These are phyloP conservation scores for Phytophthora vignae DNA, from an alignment of 352 stramenopile genomes.

Conservation along the genomic window DNA sequence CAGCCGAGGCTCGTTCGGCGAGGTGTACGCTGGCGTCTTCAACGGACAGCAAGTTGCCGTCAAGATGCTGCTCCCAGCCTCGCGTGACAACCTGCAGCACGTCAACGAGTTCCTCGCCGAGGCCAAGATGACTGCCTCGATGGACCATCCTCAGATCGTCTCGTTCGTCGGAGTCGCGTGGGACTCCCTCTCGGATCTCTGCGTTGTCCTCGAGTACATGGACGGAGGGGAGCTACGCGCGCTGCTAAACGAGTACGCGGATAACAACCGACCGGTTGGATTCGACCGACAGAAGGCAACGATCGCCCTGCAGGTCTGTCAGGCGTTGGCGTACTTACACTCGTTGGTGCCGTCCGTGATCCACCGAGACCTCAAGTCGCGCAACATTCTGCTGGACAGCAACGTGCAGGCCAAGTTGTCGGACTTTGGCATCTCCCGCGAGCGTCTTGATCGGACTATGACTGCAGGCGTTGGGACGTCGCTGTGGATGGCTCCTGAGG, in stretches of 20 bases:
- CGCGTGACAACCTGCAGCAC: slow-evolving; percentile 31
- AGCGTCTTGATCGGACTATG: slow-evolving; percentile 41
- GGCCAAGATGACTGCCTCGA: slow-evolving; percentile 40
- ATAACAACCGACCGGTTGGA: slow-evolving; percentile 21
- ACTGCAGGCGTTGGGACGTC: slow-evolving; percentile 59
- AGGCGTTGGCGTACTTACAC: slow-evolving; percentile 53
- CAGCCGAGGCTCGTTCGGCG: slow-evolving; percentile 41
- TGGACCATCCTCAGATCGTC: slow-evolving; percentile 51
- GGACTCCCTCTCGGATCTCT: slow-evolving; percentile 51
- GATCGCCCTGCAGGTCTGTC: slow-evolving; percentile 45
- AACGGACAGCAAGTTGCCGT: slow-evolving; percentile 44
- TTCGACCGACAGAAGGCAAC: slow-evolving; percentile 26
- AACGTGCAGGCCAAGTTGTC: slow-evolving; percentile 63
- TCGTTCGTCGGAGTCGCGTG: slow-evolving; percentile 52
- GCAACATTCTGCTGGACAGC: slow-evolving; percentile 62
- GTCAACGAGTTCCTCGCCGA: slow-evolving; percentile 52
- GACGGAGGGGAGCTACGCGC: slow-evolving; percentile 51
- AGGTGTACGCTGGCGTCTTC: slow-evolving; percentile 47
- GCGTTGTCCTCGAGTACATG: slow-evolving; percentile 60
- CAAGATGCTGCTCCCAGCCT: slow-evolving; percentile 45
- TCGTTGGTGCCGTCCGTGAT: slow-evolving; percentile 33
- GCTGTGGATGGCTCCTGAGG: slow-evolving; percentile 67
- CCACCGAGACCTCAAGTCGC: slow-evolving; percentile 46
- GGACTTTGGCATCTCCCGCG: slow-evolving; percentile 65
- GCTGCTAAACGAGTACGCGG: slow-evolving; percentile 41